phyloP scores from a whole-genome alignment of 208 protist species.

The Crithidia thermophila region DNA sequence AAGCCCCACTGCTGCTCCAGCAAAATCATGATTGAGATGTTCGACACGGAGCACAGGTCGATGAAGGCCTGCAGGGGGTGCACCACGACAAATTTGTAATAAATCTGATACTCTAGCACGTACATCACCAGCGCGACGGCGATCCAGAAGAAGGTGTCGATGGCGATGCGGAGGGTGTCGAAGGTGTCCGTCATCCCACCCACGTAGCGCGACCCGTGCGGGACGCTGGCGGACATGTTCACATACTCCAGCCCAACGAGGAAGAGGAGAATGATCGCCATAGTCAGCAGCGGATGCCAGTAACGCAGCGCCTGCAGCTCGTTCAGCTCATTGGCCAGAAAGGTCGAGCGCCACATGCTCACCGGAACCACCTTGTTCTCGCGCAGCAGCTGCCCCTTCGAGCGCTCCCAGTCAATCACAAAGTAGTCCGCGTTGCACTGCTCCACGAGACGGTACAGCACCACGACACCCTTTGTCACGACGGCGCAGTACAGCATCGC shows the following conservation, averaged over 20 bases:
- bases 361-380: constrained; percentile 85
- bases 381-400: constrained; percentile 83
- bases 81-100: constrained; percentile 83
- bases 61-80: constrained; percentile 88
- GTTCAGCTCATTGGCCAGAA: constrained; percentile 85
- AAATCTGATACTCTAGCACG: constrained; percentile 78
- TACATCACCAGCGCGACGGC: constrained; percentile 67
- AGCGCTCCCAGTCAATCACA: constrained; percentile 90
- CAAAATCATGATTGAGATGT: constrained; percentile 90
- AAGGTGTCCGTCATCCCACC: constrained; percentile 38
- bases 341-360: constrained; percentile 89
- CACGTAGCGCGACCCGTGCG: constrained; percentile 30
- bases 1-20: constrained; percentile 84
- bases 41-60: constrained; percentile 91
- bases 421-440: constrained; percentile 91
- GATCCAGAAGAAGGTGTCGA: constrained; percentile 83
- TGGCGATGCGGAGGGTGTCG: constrained; percentile 63
- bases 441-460: constrained; percentile 73
- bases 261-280: constrained; percentile 77
- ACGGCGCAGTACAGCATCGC: constrained; percentile 70
- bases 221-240: constrained; percentile 50
- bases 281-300: constrained; percentile 72
- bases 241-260: constrained; percentile 59
- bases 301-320: constrained; percentile 77
- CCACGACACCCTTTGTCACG: constrained; percentile 54